These are phyloP conservation scores for Arachnopeziza araneosa DNA, from an alignment of 2,329 filamentous ascomycete genomes.

Conservation along the genomic window DNA sequence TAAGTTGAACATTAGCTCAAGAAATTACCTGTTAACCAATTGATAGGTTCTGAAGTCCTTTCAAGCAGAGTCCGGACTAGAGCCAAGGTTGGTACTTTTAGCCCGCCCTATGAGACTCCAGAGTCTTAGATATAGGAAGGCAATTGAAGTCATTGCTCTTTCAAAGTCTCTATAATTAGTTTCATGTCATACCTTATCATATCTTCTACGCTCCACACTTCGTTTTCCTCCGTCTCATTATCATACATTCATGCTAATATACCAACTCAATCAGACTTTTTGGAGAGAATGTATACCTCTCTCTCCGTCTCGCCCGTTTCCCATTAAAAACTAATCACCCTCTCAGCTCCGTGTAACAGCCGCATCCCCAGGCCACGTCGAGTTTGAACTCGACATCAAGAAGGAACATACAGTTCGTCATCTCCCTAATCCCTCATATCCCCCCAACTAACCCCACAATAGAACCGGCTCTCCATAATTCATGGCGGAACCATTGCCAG, in stretches of 20 bases:
- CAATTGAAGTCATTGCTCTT: neutral
- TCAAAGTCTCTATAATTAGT: neutral
- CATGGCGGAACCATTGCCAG: constrained; percentile 71
- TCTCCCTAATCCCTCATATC: neutral
- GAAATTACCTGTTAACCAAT: constrained; percentile 13
- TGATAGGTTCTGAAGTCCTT: constrained; percentile 81
- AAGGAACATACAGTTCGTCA: constrained; percentile 66
- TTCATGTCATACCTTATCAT: neutral
- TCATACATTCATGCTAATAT: neutral
- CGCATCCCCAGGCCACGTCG: constrained; percentile 60
- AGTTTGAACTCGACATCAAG: constrained; percentile 70
- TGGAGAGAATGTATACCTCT: neutral
- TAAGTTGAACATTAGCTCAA: constrained; percentile 33
- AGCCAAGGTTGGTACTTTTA: constrained; percentile 65
- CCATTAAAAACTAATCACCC: neutral
- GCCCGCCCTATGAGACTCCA: neutral
- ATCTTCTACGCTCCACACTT: neutral
- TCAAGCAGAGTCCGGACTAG: constrained; percentile 68
- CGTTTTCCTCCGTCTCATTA: neutral
- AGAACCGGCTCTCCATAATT: constrained; percentile 73
- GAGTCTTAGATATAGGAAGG: neutral
- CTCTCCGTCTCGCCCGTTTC: neutral
- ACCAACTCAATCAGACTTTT: neutral
- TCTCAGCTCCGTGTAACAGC: constrained; percentile 59
- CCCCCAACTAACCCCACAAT: neutral